Evolutionary conservation across 805 yeast species (phyloP).

Genomic region (Dipodascus albidus): DNA sequence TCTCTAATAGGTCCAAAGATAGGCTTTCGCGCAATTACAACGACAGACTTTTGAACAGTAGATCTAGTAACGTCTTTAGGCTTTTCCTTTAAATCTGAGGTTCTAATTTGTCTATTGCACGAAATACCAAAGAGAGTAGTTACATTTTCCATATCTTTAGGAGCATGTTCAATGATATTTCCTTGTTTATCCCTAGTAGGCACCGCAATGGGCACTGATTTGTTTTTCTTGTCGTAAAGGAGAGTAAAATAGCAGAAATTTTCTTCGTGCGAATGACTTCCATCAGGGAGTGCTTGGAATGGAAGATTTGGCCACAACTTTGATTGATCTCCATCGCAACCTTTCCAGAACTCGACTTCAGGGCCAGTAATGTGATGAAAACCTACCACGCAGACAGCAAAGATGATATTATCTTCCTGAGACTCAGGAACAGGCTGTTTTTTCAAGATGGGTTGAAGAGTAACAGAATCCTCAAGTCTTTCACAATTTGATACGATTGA

Average conservation of each 20-base stretch:
- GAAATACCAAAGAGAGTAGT: conserved; percentile 89
- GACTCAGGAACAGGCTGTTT: not conserved
- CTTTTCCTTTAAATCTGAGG: conserved; percentile 44
- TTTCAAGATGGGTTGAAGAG: not conserved
- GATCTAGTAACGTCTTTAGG: conserved; percentile 68
- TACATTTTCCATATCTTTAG: conserved; percentile 26
- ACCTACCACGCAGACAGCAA: conserved; percentile 83
- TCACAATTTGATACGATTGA: too few species aligned
- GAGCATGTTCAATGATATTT: conserved; percentile 28
- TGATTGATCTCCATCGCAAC: conserved; percentile 29
- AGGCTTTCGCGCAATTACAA: conserved; percentile 74
- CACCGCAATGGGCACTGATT: conserved; percentile 33
- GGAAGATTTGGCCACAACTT: conserved; percentile 77
- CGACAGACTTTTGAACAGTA: conserved; percentile 83
- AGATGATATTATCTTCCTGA: conserved; percentile 31
- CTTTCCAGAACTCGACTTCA: conserved; percentile 84
- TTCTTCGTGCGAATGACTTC: conserved; percentile 87
- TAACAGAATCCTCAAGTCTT: not conserved
- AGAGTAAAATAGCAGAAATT: conserved; percentile 86
- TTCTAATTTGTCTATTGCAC: conserved; percentile 74
- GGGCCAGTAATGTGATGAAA: conserved; percentile 86
- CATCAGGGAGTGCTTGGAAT: conserved; percentile 93
- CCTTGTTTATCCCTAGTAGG: conserved; percentile 29
- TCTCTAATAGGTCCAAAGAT: conserved; percentile 78
- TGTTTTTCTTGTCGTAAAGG: conserved; percentile 47